Percentiles rank a stretch among this genome's conserved stretches.
These are phyloP conservation scores for Phaeoacremonium minimum DNA, from an alignment of 2,329 filamentous ascomycete species.

Conservation along the genomic window DNA sequence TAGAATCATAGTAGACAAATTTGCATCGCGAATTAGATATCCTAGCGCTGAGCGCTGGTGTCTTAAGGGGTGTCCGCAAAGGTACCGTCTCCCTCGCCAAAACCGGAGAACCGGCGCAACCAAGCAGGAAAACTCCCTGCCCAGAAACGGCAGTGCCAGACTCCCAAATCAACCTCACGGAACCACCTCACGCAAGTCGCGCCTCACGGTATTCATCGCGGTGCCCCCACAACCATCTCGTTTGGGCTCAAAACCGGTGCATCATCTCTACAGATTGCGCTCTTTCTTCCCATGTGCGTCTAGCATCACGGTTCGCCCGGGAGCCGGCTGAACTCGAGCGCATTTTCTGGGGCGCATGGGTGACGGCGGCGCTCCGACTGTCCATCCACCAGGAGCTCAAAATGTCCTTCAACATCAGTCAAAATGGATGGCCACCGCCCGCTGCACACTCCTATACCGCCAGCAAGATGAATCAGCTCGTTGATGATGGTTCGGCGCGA, in stretches of 20 bases:
- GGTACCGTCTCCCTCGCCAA: too few species aligned
- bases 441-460: conserved; percentile 43
- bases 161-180: conserved; percentile 54
- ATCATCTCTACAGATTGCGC: conserved; percentile 50
- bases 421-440: conserved; percentile 61
- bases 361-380: conserved; percentile 41
- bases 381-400: conserved; percentile 45
- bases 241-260: conserved; percentile 29
- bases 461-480: conserved; percentile 47
- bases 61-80: too few species aligned
- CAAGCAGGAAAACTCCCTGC: too few species aligned
- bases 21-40: too few species aligned
- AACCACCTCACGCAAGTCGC: conserved; percentile 47
- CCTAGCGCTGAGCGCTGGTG: too few species aligned
- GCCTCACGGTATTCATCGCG: conserved; percentile 47
- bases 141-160: too few species aligned
- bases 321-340: conserved; percentile 47
- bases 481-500: conserved; percentile 55
- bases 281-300: conserved; percentile 44
- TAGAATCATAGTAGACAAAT: too few species aligned
- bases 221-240: conserved; percentile 35
- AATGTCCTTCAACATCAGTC: conserved; percentile 66
- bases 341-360: conserved; percentile 52
- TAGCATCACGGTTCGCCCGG: conserved; percentile 40
- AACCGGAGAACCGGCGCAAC: too few species aligned